These are phyloP conservation scores for Cyclotella cryptica DNA, from an alignment of 108 stramenopile species.

Conservation along the genomic window DNA sequence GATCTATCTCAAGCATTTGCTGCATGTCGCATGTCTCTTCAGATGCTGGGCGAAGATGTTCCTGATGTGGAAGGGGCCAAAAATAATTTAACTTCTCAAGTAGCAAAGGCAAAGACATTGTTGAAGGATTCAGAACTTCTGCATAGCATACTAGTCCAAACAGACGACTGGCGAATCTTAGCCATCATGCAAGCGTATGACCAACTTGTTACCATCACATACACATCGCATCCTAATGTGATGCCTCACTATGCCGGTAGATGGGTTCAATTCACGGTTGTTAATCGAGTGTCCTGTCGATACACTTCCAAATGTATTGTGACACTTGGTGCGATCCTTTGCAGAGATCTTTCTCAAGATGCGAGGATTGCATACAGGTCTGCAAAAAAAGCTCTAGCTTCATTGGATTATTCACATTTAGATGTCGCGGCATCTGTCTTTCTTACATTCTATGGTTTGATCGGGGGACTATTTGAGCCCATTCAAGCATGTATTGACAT, in stretches of 20 bases:
- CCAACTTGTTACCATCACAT: background rate
- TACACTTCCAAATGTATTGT: conserved; percentile 6
- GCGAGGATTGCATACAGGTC: background rate
- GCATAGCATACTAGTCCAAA: background rate
- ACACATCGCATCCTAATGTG: background rate
- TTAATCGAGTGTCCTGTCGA: background rate
- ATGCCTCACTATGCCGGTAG: background rate
- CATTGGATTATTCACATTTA: background rate
- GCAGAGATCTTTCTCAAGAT: background rate
- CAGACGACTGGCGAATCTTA: background rate
- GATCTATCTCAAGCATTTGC: conserved; percentile 1
- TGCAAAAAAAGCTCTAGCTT: background rate
- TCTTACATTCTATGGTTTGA: background rate
- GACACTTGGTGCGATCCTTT: background rate
- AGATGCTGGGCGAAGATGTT: background rate
- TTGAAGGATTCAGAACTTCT: background rate
- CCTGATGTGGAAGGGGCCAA: background rate
- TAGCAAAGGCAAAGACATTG: background rate
- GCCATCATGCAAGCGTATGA: background rate
- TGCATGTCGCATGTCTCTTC: background rate
- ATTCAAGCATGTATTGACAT: background rate
- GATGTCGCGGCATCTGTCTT: background rate
- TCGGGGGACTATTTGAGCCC: background rate
- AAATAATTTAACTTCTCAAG: background rate
- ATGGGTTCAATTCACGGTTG: background rate